Base-by-base conservation (phyloP, 371 early-diverging fungal species). In the Circinella minor region DNA sequence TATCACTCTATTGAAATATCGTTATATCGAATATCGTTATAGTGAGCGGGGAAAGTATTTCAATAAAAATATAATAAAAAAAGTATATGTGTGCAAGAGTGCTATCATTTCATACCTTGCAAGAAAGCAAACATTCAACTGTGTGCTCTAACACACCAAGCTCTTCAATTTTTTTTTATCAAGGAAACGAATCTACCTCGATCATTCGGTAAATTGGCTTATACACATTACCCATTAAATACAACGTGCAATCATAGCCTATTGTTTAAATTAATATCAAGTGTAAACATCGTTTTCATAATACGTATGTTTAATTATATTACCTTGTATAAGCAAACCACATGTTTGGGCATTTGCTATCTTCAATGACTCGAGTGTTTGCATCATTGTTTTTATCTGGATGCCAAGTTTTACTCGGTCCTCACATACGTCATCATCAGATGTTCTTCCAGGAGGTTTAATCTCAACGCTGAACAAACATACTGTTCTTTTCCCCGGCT, bases 321-420 rank as follows among this genome's bases (percentile, higher is more conserved):
- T 61, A 61, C 61, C 61, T 39, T 36, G n/a, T n/a, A n/a, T n/a
- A n/a, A n/a, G n/a, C n/a, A n/a, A n/a, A n/a, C n/a, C n/a, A n/a
- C n/a, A n/a, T n/a, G n/a, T n/a, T n/a, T n/a, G n/a, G n/a, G n/a
- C n/a, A n/a, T n/a, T n/a, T n/a, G n/a, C n/a, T n/a, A n/a, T n/a
- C n/a, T n/a, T n/a, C n/a, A n/a, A n/a, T n/a, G n/a, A n/a, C n/a
- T n/a, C n/a, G n/a, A n/a, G n/a, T n/a, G 18, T 18, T 18, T 36
- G 36, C 36, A 61, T 20, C 61, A 61, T 61, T 36, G 61, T 18
- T n/a, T 61, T 61, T 36, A 61, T 61, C n/a, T 61, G 61, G 7
- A 2, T 36, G 37, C 61, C 61, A 6, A 3, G 36, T n/a, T 61
- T 61, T 1, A 61, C 61, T 4, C 61, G 61, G 4, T 61, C 61